Base-by-base conservation (phyloP, 2,329 filamentous ascomycete genomes). In the Xylariaceae sp. region DNA sequence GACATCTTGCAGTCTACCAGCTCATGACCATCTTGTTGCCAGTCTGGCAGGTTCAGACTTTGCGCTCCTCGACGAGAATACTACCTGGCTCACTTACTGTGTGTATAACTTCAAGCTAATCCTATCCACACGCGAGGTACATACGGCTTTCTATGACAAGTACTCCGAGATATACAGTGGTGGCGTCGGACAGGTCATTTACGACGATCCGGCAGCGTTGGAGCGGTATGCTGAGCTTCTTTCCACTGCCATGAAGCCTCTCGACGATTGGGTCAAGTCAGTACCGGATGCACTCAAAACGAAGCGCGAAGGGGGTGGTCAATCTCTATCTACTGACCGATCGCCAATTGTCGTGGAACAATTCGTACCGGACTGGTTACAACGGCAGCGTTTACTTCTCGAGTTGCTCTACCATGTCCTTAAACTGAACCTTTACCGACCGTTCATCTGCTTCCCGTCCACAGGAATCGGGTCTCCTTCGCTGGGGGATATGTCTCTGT, bases 321-420 rank as follows among this genome's bases (percentile, higher is more conserved):
- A 49, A 1, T 50, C 72, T 2, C 68, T 76, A 34, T 76, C 74
- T 12, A 75, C 72, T 1, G 72, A 76, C 31, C 48, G 53, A 8
- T 66, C 70, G 2, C 37, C 57, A 1, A 61, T 78, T 1, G 60
- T 69, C 7, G 60, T 77, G 12, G 74, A 78, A 47, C 64, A 53
- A 14, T 75, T 73, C 41, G 69, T 73, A 0, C 75, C 76, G 1
- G 51, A 68, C 2, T 79, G 76, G 75, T 61, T 78, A 3, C 76
- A 77, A 50, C 72, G 74, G 3, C 76, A 79, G 53, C 75, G 76
- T 1, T 48, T 79, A 0, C 67, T 76, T 12, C 67, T 79, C 9
- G 76, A 79, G 55, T 58, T 77, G 4, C 53, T 74, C 12, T 78
- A 78, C 59, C 76, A 79, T 54, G 71, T 74, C 40, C 61, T 75